These are phyloP conservation scores for Arthrobotrys musiformis DNA, from an alignment of 2,329 filamentous ascomycete species.

Conservation along the genomic window DNA sequence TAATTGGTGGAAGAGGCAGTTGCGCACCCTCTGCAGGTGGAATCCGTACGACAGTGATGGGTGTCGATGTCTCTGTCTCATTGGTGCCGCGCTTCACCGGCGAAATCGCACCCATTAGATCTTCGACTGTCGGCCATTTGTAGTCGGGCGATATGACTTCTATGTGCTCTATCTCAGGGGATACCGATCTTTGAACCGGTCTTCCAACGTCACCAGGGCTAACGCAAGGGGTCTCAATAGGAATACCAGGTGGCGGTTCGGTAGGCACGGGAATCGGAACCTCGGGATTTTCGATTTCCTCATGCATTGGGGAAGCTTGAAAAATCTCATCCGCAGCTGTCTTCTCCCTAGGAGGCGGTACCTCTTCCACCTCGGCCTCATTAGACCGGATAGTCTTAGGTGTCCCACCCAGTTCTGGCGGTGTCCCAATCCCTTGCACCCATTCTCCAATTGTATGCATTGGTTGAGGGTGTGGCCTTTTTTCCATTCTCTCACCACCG, in stretches of 20 bases:
- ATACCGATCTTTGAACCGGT: neutral
- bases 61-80: conserved; percentile 3
- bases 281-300: conserved; percentile 33
- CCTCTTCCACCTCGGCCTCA: conserved; percentile 25
- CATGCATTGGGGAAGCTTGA: conserved; percentile 21
- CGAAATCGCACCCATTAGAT: neutral
- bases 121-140: conserved; percentile 25
- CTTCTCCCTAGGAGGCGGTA: neutral
- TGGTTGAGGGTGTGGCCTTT: conserved; percentile 35
- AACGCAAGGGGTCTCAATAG: neutral
- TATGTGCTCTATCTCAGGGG: neutral
- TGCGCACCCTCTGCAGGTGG: conserved; percentile 13
- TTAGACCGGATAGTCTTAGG: conserved; percentile 32
- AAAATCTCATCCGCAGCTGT: conserved; percentile 3
- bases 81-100: neutral
- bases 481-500: conserved; percentile 31
- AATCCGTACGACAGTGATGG: conserved; percentile 16
- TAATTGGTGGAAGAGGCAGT: neutral
- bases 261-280: conserved; percentile 47
- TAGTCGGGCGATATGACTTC: neutral
- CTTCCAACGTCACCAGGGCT: neutral
- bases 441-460: conserved; percentile 37
- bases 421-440: conserved; percentile 27
- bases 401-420: conserved; percentile 9
- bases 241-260: neutral